Evolutionary conservation across 2,329 filamentous ascomycete species (phyloP), one percentile per base, ranked within the genome.

Genomic region (Xylariaceae sp.): DNA sequence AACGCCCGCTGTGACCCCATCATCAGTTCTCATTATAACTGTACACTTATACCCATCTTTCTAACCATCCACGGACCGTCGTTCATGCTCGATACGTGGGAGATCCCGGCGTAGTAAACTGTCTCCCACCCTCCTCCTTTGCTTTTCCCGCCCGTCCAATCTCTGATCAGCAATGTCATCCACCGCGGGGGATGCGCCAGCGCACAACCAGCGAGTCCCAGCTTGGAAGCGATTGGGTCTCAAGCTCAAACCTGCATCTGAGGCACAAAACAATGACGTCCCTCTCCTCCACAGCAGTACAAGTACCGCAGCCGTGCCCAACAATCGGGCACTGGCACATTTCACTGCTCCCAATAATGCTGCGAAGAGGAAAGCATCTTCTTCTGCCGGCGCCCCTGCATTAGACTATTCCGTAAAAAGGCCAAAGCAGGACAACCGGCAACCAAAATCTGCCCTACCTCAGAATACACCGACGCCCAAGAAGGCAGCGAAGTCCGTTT

Each of bases 161-260:
- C 59, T 62, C 57, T 55, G 56, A 65, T 57, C 62, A 74, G n/a
- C 74, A 68, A 70, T 65, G 55, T 69, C 68, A 55, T 56, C 60
- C 49, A 63, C 69, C 59, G 64, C 61, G 56, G 64, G 65, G 56
- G 64, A 61, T 59, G 65, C 70, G 67, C 67, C 69, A 65, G 59
- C 66, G 16, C n/a, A n/a, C n/a, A 16, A 12, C 50, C 69, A 70
- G 62, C 69, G 69, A 56, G 68, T 76, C 51, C 77, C 78, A 46
- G 77, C 77, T 53, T 81, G 78, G 77, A 81, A 81, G 62, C 74
- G 75, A 70, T 74, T 80, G 71, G 78, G 79, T 65, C 74, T 81
- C 62, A 80, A 80, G 70, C 77, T 80, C 66, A 81, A 80, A 48
- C 48, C 66, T 59, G 63, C 60, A 55, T 62, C 67, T 25, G 65